These are phyloP conservation scores for Acacia confusa DNA, from an alignment of 306 rosid species.

Conservation along the genomic window DNA sequence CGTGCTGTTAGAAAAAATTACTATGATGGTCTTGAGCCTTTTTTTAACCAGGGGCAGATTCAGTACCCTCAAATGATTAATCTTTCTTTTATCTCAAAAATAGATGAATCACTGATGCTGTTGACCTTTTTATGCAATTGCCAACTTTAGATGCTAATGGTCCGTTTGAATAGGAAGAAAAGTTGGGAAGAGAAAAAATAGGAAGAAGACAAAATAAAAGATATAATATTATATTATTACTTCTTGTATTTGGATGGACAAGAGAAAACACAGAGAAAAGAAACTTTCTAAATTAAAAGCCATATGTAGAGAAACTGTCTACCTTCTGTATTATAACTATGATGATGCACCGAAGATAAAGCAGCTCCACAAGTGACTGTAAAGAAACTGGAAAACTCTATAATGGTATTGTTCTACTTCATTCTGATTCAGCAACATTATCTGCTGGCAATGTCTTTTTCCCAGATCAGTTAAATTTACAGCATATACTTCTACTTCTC, in stretches of 20 bases:
- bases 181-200: neutral
- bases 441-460: conserved; percentile 1
- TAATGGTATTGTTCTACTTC: neutral
- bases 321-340: neutral
- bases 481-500: conserved; percentile 15
- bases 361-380: conserved; percentile 24
- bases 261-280: no score
- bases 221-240: neutral
- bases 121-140: neutral
- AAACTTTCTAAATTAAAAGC: neutral
- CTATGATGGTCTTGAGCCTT: no score
- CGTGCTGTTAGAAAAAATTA: no score
- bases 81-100: neutral
- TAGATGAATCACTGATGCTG: neutral
- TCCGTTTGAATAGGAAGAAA: neutral
- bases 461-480: conserved; percentile 28
- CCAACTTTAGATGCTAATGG: neutral
- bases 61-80: neutral
- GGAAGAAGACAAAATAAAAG: neutral
- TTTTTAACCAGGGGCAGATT: neutral
- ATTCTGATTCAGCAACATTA: neutral
- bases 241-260: neutral
- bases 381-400: conserved; percentile 29
- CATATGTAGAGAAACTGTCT: neutral
- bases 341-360: neutral